These are phyloP conservation scores for Chlorencoelia australis DNA, from an alignment of 2,329 filamentous ascomycete genomes.

Conservation along the genomic window DNA sequence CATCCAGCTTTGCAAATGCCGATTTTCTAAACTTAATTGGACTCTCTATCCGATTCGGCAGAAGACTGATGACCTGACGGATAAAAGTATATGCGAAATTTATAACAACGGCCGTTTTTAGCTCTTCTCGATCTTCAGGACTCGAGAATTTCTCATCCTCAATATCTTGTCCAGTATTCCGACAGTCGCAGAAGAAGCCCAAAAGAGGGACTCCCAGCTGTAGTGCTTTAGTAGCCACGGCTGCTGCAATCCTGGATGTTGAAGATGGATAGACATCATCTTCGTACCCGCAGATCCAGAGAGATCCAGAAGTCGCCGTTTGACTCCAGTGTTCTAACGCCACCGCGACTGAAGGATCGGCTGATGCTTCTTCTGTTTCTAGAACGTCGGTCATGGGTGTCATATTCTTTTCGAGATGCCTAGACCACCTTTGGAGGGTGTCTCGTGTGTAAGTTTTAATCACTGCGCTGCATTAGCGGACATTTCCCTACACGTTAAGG, in stretches of 20 bases:
- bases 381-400: neutral
- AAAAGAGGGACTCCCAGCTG: neutral
- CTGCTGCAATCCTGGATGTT: neutral
- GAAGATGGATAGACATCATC: neutral
- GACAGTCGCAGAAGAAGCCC: neutral
- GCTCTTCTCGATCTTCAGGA: neutral
- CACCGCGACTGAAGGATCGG: neutral
- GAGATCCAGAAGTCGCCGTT: neutral
- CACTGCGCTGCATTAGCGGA: too few species aligned
- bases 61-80: neutral
- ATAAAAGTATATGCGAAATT: constrained; percentile 1
- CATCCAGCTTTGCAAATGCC: neutral
- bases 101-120: neutral
- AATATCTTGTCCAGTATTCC: neutral
- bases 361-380: neutral
- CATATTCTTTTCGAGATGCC: neutral
- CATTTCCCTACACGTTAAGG: too few species aligned
- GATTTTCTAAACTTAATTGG: neutral
- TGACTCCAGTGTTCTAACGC: neutral
- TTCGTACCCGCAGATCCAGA: neutral
- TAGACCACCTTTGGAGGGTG: neutral
- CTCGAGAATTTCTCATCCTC: neutral
- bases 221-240: neutral
- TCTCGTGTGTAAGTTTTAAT: neutral
- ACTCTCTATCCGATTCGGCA: neutral